Percentiles rank a stretch among this genome's conserved stretches.
Conservation (phyloP, 257 asterid species). For the Jaltomata sinuosa region DNA sequence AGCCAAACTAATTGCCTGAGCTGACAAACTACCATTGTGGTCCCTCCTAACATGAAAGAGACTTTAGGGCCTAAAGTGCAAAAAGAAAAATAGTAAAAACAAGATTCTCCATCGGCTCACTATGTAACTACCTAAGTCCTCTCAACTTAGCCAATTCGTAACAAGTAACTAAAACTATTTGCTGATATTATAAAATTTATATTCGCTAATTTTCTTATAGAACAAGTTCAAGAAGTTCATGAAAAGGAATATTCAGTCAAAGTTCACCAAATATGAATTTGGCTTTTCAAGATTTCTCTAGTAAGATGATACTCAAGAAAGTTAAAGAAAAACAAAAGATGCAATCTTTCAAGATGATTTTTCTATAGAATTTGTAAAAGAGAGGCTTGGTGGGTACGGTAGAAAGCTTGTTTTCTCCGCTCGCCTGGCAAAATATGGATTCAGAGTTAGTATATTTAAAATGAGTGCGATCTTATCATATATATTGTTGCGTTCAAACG, state of each 20-base stretch:
- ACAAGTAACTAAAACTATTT: background rate
- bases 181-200: background rate
- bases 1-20: too few relatives aligned
- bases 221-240: background rate
- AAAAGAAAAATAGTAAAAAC: too few relatives aligned
- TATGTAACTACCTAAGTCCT: too few relatives aligned
- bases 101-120: too few relatives aligned
- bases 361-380: background rate
- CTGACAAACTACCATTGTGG: too few relatives aligned
- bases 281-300: background rate
- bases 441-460: background rate
- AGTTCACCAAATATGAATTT: background rate
- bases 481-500: too few relatives aligned
- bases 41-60: too few relatives aligned
- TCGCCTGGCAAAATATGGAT: background rate
- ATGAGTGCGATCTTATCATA: background rate
- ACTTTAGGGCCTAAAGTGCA: too few relatives aligned
- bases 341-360: background rate
- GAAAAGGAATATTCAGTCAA: background rate
- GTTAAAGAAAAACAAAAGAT: background rate
- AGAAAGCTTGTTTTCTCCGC: background rate
- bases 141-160: too few relatives aligned
- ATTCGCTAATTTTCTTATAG: background rate
- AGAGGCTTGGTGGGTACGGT: background rate
- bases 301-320: background rate